A percentile compares a stretch with the other conserved stretches of the same genome.
Conservation (phyloP, 1,139 yeast species). For the Nakaseomyces delphensis region DNA sequence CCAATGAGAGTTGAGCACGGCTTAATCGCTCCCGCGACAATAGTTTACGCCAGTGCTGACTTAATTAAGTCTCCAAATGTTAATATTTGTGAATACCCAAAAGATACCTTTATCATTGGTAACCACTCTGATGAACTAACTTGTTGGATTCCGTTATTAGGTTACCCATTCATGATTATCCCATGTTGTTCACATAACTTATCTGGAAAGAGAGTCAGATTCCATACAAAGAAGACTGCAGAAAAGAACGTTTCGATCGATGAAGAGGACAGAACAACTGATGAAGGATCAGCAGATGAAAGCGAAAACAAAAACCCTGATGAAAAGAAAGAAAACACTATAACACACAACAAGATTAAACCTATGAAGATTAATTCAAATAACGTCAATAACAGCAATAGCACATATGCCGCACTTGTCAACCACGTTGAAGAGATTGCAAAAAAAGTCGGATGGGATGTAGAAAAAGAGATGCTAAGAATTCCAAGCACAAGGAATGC, state of each 20-base stretch:
- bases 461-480: constrained; percentile 76
- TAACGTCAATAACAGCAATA: constrained; percentile 33
- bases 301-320: constrained; percentile 10
- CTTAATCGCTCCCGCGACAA: constrained; percentile 30
- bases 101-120: constrained; percentile 75
- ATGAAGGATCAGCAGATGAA: neutral
- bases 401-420: constrained; percentile 75
- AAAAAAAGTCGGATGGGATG: constrained; percentile 66
- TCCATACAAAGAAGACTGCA: constrained; percentile 23
- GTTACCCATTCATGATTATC: constrained; percentile 79
- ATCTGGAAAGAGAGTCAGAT: constrained; percentile 67
- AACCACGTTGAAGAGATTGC: constrained; percentile 76
- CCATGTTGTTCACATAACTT: constrained; percentile 93
- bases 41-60: constrained; percentile 30
- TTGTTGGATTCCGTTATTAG: constrained; percentile 87
- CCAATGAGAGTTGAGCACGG: constrained; percentile 41
- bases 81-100: constrained; percentile 57
- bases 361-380: constrained; percentile 9
- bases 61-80: constrained; percentile 52
- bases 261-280: neutral
- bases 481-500: constrained; percentile 94
- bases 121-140: constrained; percentile 94
- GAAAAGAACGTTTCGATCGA: neutral
- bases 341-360: constrained; percentile 8
- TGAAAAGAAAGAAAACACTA: neutral